Percentiles rank a stretch among this genome's conserved stretches.
Conservation (phyloP, 768 basidiomycete genomes). For the Phaeotremella fagi region DNA sequence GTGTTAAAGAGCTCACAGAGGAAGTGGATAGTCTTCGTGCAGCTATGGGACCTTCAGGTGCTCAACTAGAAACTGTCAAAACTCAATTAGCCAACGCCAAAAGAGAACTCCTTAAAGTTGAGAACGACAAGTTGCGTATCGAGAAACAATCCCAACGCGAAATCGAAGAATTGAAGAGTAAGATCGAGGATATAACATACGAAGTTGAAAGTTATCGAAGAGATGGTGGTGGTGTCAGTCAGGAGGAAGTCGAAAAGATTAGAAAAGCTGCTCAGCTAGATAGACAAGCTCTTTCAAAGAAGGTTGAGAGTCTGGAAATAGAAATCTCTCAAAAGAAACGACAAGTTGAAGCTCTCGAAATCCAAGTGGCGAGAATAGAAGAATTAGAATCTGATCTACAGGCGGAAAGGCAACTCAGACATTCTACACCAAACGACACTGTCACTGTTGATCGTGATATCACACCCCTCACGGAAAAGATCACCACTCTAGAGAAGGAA, state of each 20-base stretch:
- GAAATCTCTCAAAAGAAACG: conserved; percentile 17
- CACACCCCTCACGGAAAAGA: background rate
- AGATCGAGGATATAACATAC: conserved; percentile 40
- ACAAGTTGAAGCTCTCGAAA: conserved; percentile 13
- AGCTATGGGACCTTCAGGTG: conserved; percentile 14
- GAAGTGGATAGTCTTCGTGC: conserved; percentile 24
- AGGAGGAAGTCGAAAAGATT: conserved; percentile 29
- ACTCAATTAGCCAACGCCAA: conserved; percentile 26
- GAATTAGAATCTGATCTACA: conserved; percentile 26
- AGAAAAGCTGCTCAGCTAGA: conserved; percentile 28
- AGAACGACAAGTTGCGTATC: conserved; percentile 44
- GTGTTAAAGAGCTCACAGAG: conserved; percentile 25
- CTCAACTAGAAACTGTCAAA: conserved; percentile 32
- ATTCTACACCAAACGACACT: background rate
- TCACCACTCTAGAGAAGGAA: conserved; percentile 5
- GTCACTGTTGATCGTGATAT: conserved; percentile 2
- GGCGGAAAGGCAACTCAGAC: background rate
- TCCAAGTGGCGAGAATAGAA: conserved; percentile 8
- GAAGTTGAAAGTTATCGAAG: conserved; percentile 38
- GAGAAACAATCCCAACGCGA: conserved; percentile 34
- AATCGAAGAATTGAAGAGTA: conserved; percentile 28
- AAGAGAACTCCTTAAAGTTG: conserved; percentile 36
- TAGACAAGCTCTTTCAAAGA: conserved; percentile 13
- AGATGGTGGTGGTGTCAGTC: conserved; percentile 5
- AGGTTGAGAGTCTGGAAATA: conserved; percentile 19